Evolutionary conservation across 2,329 filamentous ascomycete species (phyloP), one percentile per base, ranked within the genome.

Genomic region (Zopfia rhizophila): DNA sequence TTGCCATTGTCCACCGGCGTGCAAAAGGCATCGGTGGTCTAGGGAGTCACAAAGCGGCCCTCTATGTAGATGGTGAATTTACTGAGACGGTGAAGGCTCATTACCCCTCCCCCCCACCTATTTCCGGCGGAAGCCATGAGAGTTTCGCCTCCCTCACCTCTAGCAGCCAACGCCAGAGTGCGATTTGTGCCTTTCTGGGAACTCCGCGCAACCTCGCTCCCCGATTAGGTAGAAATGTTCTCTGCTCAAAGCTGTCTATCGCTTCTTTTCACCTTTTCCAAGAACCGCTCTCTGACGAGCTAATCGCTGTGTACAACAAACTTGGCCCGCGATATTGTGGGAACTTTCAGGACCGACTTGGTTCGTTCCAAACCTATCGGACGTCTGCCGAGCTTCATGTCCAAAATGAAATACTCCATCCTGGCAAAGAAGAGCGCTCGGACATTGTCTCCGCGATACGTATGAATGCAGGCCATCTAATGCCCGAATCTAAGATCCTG

Each of bases 341-440:
- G 12, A 99, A 99, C 66, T 96, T 96, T 60, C 94, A 99, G 72
- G 94, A 99, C 65, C 94, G 91, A 58, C 81, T 99, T 11, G 94
- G 95, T 4, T 93, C 91, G 2, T 96, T 99, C 63, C 91, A 97
- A 66, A 99, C 95, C 0, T 99, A 99, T 66, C 86, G 89, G 61
- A 93, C 94, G 5, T 97, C 94, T 1, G 93, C 94, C 6, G 87
- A 90, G 41, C 77, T 99, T 27, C 94, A 95, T 48, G 81, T 97
- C 40, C 88, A 93, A 32, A 97, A 97, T 61, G 94, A 99, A 65
- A 84, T 91, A 38, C 80, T 96, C 25, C 90, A 96, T 70, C 88
- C 90, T 1, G 92, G 91, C 10, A 95, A 91, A 65, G 91, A 96
- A 55, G 91, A 96, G 51, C 86, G 83, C 37, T 97, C 94, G 1